A percentile compares a stretch with the other conserved stretches of the same genome.
Evolutionary conservation across 495 filamentous ascomycete species (phyloP).

Genomic region (Tuber aestivum): DNA sequence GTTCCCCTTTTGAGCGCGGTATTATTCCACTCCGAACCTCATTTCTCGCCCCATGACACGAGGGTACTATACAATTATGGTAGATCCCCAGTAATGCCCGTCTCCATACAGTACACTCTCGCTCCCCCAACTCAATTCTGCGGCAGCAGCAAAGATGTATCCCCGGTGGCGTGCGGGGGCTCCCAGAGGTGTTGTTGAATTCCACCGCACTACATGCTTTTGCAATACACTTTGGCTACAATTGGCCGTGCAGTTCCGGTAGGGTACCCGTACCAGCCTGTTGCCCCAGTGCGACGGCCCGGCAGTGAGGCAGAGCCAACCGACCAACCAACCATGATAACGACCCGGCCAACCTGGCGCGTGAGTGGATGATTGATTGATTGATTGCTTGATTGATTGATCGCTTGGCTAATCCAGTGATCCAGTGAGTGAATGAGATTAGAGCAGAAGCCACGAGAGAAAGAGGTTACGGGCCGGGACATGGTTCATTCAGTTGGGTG

Average conservation of each 20-base stretch:
- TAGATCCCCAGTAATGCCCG: constrained; percentile 30
- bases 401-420: neutral
- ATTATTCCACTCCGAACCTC: constrained; percentile 34
- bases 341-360: neutral
- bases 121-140: constrained; percentile 18
- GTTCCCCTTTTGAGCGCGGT: constrained; percentile 32
- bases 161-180: constrained; percentile 34
- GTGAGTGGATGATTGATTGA: neutral
- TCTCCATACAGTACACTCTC: constrained; percentile 26
- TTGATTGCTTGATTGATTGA: neutral
- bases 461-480: neutral
- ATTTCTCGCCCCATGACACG: constrained; percentile 20
- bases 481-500: neutral
- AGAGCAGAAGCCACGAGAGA: neutral
- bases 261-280: neutral
- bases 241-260: neutral
- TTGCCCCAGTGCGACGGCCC: neutral
- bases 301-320: neutral
- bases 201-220: neutral
- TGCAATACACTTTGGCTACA: neutral
- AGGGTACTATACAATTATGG: constrained; percentile 10
- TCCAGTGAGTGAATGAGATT: neutral
- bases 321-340: neutral
- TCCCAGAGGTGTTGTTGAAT: neutral
- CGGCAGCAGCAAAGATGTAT: constrained; percentile 29